Base-by-base conservation (phyloP, 768 basidiomycete genomes). In the Imleria badia region DNA sequence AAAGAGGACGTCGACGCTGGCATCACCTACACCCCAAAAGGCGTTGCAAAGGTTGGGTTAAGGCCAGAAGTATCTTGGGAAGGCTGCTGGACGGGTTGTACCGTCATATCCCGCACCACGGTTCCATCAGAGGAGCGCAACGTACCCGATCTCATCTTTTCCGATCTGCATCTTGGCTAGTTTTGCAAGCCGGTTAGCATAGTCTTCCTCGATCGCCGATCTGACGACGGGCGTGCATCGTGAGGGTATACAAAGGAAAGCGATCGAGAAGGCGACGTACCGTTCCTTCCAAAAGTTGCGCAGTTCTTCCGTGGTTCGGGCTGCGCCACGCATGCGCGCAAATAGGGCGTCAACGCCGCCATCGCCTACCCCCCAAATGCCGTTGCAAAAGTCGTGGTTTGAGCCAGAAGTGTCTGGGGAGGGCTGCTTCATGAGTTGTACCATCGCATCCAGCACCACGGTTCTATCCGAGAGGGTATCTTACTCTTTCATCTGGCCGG, bases 81-180 rank as follows among this genome's bases (percentile, higher is more conserved):
- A n/a, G n/a, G n/a, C n/a, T n/a, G n/a, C n/a, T n/a, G n/a, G n/a
- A n/a, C n/a, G n/a, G n/a, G n/a, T n/a, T n/a, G n/a, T n/a, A n/a
- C n/a, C n/a, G n/a, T n/a, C n/a, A n/a, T n/a, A n/a, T n/a, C n/a
- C n/a, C n/a, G n/a, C n/a, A n/a, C n/a, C n/a, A n/a, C n/a, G n/a
- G n/a, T n/a, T n/a, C n/a, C n/a, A n/a, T n/a, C n/a, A n/a, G n/a
- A n/a, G n/a, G n/a, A n/a, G n/a, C n/a, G n/a, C n/a, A n/a, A 81
- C 89, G 66, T 70, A 94, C 94, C 94, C 96, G 60, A 94, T 91
- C 73, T 98, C 97, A 69, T 97, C 95, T 62, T 81, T 82, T 39
- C 95, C 96, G 36, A 97, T 72, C 9, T 81, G 62, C 54, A 77
- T 62, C 72, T 91, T 95, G 31, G 92, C 81, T 22, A 99, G 76